A percentile compares a stretch with the other conserved stretches of the same genome.
phyloP scores from a whole-genome alignment of 139 green algal species.

The Ostreobium quekettii region DNA sequence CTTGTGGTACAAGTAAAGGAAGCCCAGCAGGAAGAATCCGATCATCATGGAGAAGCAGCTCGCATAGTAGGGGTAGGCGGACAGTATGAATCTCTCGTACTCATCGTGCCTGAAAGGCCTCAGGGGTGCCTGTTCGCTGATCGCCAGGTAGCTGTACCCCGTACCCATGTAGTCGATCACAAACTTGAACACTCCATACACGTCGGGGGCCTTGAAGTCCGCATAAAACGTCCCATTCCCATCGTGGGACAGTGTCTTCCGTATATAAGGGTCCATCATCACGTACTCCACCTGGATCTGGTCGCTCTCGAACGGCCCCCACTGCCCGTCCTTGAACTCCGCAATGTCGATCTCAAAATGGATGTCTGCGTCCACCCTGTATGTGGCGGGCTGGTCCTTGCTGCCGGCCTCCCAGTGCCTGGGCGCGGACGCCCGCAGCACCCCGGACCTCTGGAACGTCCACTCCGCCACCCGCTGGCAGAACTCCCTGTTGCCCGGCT shows the following conservation, averaged over 20 bases:
- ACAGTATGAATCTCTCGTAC: constrained; percentile 83
- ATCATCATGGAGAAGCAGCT: constrained; percentile 53
- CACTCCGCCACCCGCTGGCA: constrained; percentile 52
- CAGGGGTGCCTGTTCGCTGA: constrained; percentile 65
- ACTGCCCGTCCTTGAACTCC: constrained; percentile 34
- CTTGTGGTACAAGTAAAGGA: constrained; percentile 68
- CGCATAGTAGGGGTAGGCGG: constrained; percentile 85
- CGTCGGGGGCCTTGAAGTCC: constrained; percentile 70
- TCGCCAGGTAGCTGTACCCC: constrained; percentile 68
- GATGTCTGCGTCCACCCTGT: constrained; percentile 48
- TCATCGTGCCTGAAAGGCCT: constrained; percentile 90
- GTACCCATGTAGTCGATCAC: constrained; percentile 69
- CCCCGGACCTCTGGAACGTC: constrained; percentile 62
- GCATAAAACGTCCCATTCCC: constrained; percentile 43
- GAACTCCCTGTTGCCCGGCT: constrained; percentile 59
- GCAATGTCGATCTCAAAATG: constrained; percentile 66
- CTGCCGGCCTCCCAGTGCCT: constrained; percentile 25
- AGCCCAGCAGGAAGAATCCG: constrained; percentile 59
- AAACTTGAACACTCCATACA: constrained; percentile 98
- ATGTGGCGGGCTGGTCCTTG: constrained; percentile 19
- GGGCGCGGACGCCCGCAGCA: constrained; percentile 48
- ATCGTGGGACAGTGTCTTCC: constrained; percentile 56
- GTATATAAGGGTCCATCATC: constrained; percentile 91
- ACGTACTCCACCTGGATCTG: constrained; percentile 88
- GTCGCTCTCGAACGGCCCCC: constrained; percentile 36